A percentile compares a stretch with the other conserved stretches of the same genome.
phyloP scores from a whole-genome alignment of 2,329 filamentous ascomycete genomes.

The Curvularia spicifera region DNA sequence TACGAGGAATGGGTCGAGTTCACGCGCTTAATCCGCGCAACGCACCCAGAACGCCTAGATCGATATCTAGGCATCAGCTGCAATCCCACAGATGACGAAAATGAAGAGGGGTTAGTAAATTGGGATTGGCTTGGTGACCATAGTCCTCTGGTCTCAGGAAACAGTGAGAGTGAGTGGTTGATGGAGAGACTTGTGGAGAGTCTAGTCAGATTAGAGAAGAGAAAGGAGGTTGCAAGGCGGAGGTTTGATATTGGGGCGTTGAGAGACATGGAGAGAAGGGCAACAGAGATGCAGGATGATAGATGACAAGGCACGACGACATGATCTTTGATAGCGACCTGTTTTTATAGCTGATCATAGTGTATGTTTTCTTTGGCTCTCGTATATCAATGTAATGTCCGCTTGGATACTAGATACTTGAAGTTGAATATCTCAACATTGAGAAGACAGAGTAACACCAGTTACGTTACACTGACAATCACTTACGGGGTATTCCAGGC shows the following conservation, averaged over 20 bases:
- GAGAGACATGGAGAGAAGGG: constrained; percentile 8
- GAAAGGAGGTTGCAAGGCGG: constrained; percentile 23
- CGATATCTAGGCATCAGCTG: constrained; percentile 12
- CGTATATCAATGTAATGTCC: no score
- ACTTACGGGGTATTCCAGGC: background rate
- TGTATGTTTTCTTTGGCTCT: no score
- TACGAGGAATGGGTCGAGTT: constrained; percentile 91
- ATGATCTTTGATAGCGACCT: background rate
- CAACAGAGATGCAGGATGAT: background rate
- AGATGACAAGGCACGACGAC: background rate
- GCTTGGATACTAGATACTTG: no score
- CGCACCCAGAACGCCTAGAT: constrained; percentile 30
- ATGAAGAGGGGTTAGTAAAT: constrained; percentile 65
- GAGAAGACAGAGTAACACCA: no score
- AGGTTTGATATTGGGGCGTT: constrained; percentile 3
- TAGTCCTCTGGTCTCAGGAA: constrained; percentile 69
- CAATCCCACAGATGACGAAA: constrained; percentile 58
- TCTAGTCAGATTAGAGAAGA: constrained; percentile 52
- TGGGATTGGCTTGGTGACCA: constrained; percentile 77
- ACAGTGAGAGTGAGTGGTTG: constrained; percentile 71
- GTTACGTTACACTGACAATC: background rate
- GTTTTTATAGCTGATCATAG: background rate
- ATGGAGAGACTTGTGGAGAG: constrained; percentile 70
- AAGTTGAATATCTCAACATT: no score
- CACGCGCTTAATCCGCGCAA: constrained; percentile 72